These are phyloP conservation scores for Breviolum minutum DNA, from an alignment of 73 alveolate species.

Conservation along the genomic window DNA sequence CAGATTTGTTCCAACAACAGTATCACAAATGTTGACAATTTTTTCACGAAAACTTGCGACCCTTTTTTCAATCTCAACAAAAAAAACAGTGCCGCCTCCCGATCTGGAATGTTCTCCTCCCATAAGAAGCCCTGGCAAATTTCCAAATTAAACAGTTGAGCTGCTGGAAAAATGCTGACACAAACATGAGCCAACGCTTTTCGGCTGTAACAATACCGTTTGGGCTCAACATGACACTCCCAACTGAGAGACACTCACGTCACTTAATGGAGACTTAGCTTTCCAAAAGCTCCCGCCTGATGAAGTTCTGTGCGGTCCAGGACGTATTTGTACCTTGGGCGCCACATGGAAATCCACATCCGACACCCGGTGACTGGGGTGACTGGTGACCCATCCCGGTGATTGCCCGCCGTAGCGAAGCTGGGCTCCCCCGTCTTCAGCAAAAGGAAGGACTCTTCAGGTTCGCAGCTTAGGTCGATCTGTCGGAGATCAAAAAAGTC, in stretches of 20 bases:
- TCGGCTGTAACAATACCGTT: too few species aligned
- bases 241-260: too few species aligned
- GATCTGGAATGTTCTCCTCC: constrained; percentile 83
- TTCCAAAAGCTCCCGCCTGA: constrained; percentile 28
- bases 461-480: constrained; percentile 60
- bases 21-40: too few species aligned
- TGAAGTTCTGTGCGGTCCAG: constrained; percentile 66
- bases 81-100: constrained; percentile 57
- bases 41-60: too few species aligned
- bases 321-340: constrained; percentile 52
- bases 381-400: too few species aligned
- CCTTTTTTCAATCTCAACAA: too few species aligned
- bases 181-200: too few species aligned
- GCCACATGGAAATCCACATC: background rate
- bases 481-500: background rate
- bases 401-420: background rate
- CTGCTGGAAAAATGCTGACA: too few species aligned
- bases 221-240: too few species aligned
- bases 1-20: too few species aligned
- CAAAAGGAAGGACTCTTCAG: constrained; percentile 84
- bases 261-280: too few species aligned
- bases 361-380: background rate
- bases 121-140: constrained; percentile 57
- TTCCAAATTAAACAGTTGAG: too few species aligned
- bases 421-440: constrained; percentile 33